Percentiles rank a stretch among this genome's conserved stretches.
phyloP scores from a whole-genome alignment of 2,329 filamentous ascomycete genomes.

The Diaporthe sp. region DNA sequence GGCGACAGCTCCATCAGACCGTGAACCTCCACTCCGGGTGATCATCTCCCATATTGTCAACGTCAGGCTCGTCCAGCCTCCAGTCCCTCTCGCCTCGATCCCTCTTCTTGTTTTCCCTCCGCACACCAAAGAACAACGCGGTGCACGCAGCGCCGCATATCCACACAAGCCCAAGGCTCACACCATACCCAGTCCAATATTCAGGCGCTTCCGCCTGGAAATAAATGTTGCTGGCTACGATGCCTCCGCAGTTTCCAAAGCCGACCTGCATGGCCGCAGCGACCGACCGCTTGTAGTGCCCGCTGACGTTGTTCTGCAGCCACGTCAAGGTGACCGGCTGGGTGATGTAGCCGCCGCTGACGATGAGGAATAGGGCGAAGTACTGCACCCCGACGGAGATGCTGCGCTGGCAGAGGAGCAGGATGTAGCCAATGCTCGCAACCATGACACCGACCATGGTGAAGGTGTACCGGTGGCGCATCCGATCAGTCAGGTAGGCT shows the following conservation, averaged over 20 bases:
- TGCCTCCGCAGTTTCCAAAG: constrained; percentile 64
- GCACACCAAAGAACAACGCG: constrained; percentile 46
- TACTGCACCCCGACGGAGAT: constrained; percentile 64
- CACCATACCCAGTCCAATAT: constrained; percentile 64
- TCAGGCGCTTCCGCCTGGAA: constrained; percentile 59
- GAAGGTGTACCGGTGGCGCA: constrained; percentile 66
- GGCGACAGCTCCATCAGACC: neutral
- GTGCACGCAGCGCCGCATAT: constrained; percentile 54
- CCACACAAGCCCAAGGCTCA: constrained; percentile 60
- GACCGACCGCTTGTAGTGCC: constrained; percentile 69
- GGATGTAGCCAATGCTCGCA: constrained; percentile 66
- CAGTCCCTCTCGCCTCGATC: constrained; percentile 48
- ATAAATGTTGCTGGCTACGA: constrained; percentile 66
- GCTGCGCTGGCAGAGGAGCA: constrained; percentile 62
- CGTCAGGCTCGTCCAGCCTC: constrained; percentile 46
- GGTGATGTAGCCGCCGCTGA: constrained; percentile 65
- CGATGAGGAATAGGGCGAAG: constrained; percentile 67
- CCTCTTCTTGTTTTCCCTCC: constrained; percentile 52
- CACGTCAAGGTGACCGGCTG: constrained; percentile 68
- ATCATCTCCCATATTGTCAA: constrained; percentile 53
- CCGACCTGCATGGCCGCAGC: constrained; percentile 64
- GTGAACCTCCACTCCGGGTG: constrained; percentile 46
- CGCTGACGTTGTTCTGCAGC: constrained; percentile 68
- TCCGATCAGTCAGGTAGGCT: constrained; percentile 62
- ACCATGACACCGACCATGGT: constrained; percentile 63